Percentiles rank a stretch among this genome's conserved stretches.
Conservation (phyloP, 306 rosid genomes). For the Lagenaria siceraria region DNA sequence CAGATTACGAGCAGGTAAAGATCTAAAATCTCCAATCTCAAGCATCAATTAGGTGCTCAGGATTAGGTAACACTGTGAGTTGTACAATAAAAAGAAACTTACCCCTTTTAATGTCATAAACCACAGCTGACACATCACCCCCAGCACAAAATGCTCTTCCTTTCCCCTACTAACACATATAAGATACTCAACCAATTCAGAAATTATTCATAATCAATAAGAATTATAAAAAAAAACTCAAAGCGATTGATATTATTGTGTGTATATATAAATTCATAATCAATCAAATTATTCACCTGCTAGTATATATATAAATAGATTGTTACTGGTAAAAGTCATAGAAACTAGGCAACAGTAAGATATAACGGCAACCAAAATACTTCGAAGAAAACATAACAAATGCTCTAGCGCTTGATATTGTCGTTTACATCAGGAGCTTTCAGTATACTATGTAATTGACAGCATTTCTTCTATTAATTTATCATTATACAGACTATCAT, state of each 20-base stretch:
- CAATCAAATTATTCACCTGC: no score
- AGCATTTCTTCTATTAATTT: neutral
- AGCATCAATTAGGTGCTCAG: neutral
- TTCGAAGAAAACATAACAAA: neutral
- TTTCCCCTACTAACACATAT: constrained; percentile 44
- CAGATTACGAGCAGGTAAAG: neutral
- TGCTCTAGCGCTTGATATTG: neutral
- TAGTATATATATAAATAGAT: neutral
- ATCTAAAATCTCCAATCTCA: neutral
- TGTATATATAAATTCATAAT: no score
- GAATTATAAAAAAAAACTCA: no score
- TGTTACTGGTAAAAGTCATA: neutral
- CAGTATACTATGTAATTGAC: neutral
- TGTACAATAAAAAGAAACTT: constrained; percentile 7
- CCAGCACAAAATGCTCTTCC: constrained; percentile 99
- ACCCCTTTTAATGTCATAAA: constrained; percentile 32
- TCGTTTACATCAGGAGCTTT: neutral
- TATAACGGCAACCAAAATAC: neutral
- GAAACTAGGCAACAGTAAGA: neutral
- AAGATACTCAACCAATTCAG: constrained; percentile 6
- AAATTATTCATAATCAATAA: neutral
- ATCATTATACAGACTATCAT: neutral
- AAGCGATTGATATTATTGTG: no score
- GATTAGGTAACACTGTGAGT: neutral
- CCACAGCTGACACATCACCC: constrained; percentile 78